These are phyloP conservation scores for Mycosphaerella arachidis DNA, from an alignment of 2,329 filamentous ascomycete species.

Conservation along the genomic window DNA sequence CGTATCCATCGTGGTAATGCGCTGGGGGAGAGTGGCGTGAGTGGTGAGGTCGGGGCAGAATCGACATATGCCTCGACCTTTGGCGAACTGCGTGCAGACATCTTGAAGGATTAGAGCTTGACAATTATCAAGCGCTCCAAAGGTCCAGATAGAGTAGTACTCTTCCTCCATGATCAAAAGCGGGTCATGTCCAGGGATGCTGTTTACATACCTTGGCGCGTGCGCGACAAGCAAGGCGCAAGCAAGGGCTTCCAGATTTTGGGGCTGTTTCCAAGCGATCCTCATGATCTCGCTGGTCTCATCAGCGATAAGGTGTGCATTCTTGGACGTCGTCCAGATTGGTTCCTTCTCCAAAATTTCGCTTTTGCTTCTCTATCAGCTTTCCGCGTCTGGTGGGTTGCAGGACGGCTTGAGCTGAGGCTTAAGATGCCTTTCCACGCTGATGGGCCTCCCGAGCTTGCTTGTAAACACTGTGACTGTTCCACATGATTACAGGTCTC, in stretches of 20 bases:
- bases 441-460: too few species aligned
- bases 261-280: neutral
- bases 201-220: neutral
- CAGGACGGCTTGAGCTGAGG: too few species aligned
- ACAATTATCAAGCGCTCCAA: neutral
- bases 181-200: neutral
- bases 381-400: too few species aligned
- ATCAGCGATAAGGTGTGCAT: neutral
- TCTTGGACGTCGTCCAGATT: neutral
- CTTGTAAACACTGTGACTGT: too few species aligned
- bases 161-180: neutral
- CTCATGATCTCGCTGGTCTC: neutral
- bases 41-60: slow-evolving; percentile 22
- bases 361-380: too few species aligned
- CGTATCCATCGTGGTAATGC: slow-evolving; percentile 29
- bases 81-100: slow-evolving; percentile 23
- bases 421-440: too few species aligned
- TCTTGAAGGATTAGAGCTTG: neutral
- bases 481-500: too few species aligned
- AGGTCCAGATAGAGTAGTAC: neutral
- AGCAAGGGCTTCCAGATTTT: neutral
- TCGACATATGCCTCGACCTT: slow-evolving; percentile 21
- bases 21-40: slow-evolving; percentile 23
- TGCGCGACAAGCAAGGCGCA: neutral
- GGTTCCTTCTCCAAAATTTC: too few species aligned